phyloP scores from a whole-genome alignment of 2,329 filamentous ascomycete genomes.

The Paraconiothyrium sp. region DNA sequence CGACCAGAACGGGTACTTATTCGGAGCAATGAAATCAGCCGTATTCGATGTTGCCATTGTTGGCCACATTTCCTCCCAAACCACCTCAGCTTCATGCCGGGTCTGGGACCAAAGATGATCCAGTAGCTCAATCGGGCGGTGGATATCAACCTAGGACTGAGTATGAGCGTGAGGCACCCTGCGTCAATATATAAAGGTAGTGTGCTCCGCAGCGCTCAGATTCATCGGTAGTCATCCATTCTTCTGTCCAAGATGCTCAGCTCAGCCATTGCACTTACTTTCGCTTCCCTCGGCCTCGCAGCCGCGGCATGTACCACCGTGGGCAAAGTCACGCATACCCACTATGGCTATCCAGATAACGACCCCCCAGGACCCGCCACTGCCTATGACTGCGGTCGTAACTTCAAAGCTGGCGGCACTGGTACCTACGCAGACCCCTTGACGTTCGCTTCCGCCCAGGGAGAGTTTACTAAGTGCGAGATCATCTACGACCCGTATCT shows the following conservation, averaged over 20 bases:
- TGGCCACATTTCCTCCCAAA: neutral
- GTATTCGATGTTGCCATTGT: neutral
- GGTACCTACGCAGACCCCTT: conserved; percentile 56
- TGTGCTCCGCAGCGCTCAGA: neutral
- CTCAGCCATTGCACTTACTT: conserved; percentile 10
- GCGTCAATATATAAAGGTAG: neutral
- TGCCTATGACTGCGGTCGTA: conserved; percentile 39
- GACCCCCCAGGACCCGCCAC: conserved; percentile 32
- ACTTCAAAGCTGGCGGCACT: conserved; percentile 51
- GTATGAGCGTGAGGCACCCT: neutral
- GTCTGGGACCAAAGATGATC: neutral
- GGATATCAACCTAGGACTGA: neutral
- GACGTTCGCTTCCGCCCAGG: conserved; percentile 55
- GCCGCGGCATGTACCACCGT: conserved; percentile 19
- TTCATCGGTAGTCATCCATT: neutral
- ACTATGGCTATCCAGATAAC: conserved; percentile 42
- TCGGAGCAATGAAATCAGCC: neutral
- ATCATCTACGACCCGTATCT: conserved; percentile 57
- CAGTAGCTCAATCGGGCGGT: neutral
- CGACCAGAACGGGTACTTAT: neutral
- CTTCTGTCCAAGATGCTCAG: conserved; percentile 14
- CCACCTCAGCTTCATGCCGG: too few relatives aligned
- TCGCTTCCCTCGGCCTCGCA: conserved; percentile 16
- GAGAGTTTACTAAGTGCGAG: conserved; percentile 55
- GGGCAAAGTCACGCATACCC: conserved; percentile 27